Evolutionary conservation across 768 basidiomycete species (phyloP).

Genomic region (Psilocybe sp.): DNA sequence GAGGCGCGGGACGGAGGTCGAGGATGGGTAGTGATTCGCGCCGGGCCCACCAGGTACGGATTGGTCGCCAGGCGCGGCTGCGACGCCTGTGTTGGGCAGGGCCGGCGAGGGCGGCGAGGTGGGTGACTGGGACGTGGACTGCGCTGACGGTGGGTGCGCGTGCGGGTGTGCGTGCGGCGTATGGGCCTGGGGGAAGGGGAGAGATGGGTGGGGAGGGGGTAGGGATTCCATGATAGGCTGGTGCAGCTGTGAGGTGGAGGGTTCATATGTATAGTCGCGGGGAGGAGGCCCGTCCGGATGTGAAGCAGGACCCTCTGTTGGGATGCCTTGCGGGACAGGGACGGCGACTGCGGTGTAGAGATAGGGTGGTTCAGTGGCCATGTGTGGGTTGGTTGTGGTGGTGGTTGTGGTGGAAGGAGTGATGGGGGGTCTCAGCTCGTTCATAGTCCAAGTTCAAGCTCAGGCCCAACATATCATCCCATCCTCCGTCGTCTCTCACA

Average conservation of each 20-base stretch:
- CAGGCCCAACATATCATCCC: constrained; percentile 10
- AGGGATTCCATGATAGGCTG: constrained; percentile 24
- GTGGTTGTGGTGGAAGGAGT: constrained; percentile 15
- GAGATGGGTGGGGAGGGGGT: constrained; percentile 22
- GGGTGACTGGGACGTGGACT: constrained; percentile 40
- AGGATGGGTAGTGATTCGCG: constrained; percentile 54
- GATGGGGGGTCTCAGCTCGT: constrained; percentile 24
- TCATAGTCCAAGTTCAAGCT: constrained; percentile 13
- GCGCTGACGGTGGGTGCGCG: constrained; percentile 21
- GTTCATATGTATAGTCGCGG: constrained; percentile 39
- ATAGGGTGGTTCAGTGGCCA: constrained; percentile 36
- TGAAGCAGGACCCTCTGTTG: constrained; percentile 39
- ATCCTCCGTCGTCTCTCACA: constrained; percentile 9
- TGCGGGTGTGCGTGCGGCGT: constrained; percentile 31
- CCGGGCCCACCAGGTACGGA: constrained; percentile 37
- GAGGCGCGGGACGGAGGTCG: constrained; percentile 51
- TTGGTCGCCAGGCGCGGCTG: constrained; percentile 20
- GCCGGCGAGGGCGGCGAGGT: constrained; percentile 55
- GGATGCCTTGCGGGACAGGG: constrained; percentile 41
- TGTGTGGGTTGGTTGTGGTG: constrained; percentile 26
- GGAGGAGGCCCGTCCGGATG: constrained; percentile 39
- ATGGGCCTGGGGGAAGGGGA: constrained; percentile 31
- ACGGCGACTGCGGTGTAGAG: constrained; percentile 36
- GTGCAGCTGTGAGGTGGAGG: constrained; percentile 36
- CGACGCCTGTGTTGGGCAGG: constrained; percentile 42